Evolutionary conservation across 495 filamentous ascomycete species (phyloP), one percentile per base, ranked within the genome.

Genomic region (Aspergillus ellipticus): DNA sequence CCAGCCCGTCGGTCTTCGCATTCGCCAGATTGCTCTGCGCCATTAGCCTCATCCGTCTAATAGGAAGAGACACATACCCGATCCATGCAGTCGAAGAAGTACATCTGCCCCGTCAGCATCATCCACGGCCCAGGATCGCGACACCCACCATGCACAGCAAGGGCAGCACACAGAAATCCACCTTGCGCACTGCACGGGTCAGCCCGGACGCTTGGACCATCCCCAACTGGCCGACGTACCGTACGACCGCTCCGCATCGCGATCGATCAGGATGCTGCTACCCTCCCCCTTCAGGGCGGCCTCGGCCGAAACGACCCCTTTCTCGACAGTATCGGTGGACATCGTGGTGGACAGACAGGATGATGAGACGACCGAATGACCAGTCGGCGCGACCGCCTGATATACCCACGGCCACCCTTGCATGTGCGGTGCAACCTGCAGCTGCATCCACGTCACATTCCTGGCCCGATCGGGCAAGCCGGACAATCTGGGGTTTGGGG

Each of bases 1-100:
- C 71, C 10, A 80, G 69, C 6, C 81, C 80, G 60, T 77, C 82
- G 0, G 85, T 89, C 64, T 89, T 84, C 1, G 85, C 85, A 62
- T 89, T 89, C 45, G 80, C 81, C 29, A 81, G 56, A 53, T 82
- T 81, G 28, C 77, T 75, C 56, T 76, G 55, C 26, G 63, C 3
- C 6, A 41, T 69, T 41, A 70, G 52, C 17, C 28, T 13, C 0
- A 29, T 19, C 31, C 16, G 15, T n/a, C n/a, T n/a, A n/a, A n/a
- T 33, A 28, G 4, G 0, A 2, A 45, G 3, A 8, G 7, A 77
- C 57, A 64, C 84, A 75, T 53, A 81, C 79, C 57, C 85, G 81
- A 59, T 86, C 82, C 55, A 85, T 78, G 46, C 73, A 74, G 58
- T 82, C 82, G 65, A 84, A 82, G 22, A 83, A 75, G 58, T 84